These are phyloP conservation scores for Trichocomaceae sp. DNA, from an alignment of 2,329 filamentous ascomycete genomes.

Conservation along the genomic window DNA sequence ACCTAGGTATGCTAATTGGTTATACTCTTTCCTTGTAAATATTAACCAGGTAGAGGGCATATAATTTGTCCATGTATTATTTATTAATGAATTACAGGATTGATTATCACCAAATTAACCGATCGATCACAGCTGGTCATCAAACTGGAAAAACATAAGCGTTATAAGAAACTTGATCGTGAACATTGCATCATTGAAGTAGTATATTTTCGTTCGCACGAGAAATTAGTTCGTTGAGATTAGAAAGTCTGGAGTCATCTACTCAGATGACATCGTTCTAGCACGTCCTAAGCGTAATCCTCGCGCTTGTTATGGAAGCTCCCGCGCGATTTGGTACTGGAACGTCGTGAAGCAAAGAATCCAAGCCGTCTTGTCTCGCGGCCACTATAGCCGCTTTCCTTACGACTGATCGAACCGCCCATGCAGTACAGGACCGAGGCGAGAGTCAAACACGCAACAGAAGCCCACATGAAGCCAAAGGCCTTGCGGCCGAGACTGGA, in stretches of 20 bases:
- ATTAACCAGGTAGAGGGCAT: background rate
- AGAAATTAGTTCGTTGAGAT: background rate
- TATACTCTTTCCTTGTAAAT: background rate
- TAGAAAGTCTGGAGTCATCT: background rate
- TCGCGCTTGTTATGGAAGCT: slow-evolving; percentile 11
- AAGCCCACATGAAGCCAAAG: slow-evolving; percentile 57
- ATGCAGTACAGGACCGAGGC: slow-evolving; percentile 53
- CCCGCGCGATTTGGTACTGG: slow-evolving; percentile 12
- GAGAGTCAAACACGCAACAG: slow-evolving; percentile 50
- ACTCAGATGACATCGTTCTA: background rate
- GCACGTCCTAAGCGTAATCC: slow-evolving; percentile 4
- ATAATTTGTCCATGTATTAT: background rate
- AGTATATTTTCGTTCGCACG: background rate
- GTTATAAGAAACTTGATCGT: background rate
- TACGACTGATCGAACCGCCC: slow-evolving; percentile 31
- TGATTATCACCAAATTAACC: background rate
- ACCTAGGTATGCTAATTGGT: background rate
- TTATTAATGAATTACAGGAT: background rate
- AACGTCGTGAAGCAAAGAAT: slow-evolving; percentile 25
- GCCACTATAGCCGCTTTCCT: slow-evolving; percentile 30
- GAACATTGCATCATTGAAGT: background rate
- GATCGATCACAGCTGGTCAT: background rate
- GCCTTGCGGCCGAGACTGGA: slow-evolving; percentile 52
- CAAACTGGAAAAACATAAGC: background rate
- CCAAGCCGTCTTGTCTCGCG: slow-evolving; percentile 32